These are phyloP conservation scores for Colletotrichum melonis DNA, from an alignment of 2,329 filamentous ascomycete species.

Conservation along the genomic window DNA sequence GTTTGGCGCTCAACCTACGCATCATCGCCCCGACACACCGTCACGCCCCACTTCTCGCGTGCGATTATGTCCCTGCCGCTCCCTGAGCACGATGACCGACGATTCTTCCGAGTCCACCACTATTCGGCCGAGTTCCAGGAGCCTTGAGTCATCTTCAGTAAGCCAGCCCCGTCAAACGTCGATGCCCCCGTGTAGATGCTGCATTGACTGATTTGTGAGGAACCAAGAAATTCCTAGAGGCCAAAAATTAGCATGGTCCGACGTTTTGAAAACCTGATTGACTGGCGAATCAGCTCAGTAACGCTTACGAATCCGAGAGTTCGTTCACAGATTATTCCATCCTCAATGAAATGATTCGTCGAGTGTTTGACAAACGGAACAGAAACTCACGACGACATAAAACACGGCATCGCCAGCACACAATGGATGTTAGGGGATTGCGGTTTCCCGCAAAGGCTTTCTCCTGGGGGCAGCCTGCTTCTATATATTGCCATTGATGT, in stretches of 20 bases:
- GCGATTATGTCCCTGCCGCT: no score
- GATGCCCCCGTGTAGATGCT: neutral
- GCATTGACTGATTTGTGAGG: neutral
- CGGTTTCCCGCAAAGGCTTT: neutral
- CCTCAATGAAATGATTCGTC: neutral
- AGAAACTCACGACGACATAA: neutral
- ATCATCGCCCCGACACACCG: slow-evolving; percentile 4
- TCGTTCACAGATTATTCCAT: neutral
- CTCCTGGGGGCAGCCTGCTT: neutral
- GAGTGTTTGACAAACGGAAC: neutral
- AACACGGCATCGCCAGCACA: neutral
- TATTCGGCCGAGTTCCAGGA: neutral
- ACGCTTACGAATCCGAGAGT: neutral
- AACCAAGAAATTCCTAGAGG: neutral
- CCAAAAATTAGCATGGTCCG: neutral
- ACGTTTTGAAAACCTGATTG: neutral
- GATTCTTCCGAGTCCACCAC: neutral
- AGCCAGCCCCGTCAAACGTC: neutral
- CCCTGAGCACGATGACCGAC: neutral
- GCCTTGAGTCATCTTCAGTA: neutral
- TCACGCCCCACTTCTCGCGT: slow-evolving; percentile 7
- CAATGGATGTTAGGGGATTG: neutral
- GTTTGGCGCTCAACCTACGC: neutral
- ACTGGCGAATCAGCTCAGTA: neutral
- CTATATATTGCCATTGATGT: neutral